Evolutionary conservation across 495 filamentous ascomycete species (phyloP), one percentile per base, ranked within the genome.

Genomic region (Penicillium paxilli): DNA sequence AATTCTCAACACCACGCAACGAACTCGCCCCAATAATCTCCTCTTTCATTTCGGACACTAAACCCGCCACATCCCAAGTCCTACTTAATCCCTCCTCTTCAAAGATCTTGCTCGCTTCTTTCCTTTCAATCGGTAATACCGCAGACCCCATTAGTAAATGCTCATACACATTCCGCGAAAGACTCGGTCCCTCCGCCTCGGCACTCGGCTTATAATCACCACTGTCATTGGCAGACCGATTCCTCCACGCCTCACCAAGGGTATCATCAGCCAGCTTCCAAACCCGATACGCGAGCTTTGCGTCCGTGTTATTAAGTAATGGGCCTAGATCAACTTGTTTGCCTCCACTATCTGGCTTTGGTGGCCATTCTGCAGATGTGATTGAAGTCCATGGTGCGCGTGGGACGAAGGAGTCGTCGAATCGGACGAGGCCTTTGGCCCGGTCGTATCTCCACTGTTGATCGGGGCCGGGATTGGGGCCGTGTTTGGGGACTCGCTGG

Each of bases 81-180:
- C 42, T 41, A 1, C n/a, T 20, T 10, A 57, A 25, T 0, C 44
- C 49, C 21, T 60, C 44, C 4, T 28, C 47, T 9, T 17, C 6
- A n/a, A 41, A 53, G 1, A 21, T 37, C 17, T 14, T 14, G 14
- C 23, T 24, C 17, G 51, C 57, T 5, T 64, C 47, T 4, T 51
- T 44, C 0, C 35, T 40, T 0, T 51, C 25, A 4, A 58, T 7
- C 1, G 57, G 57, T 12, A 61, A 12, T 17, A 64, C 23, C 9
- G 61, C 57, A 16, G 47, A 33, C 20, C 20, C 47, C 52, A 64
- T 62, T 35, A n/a, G n/a, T n/a, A 66, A 16, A 26, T 64, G 60
- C 48, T 66, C 63, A 21, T 66, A 66, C 8, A 66, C 61, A 35
- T 66, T 66, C 41, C 52, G 20, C 8, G 58, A 60, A 11, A 64